Evolutionary conservation across 306 rosid genomes (phyloP), one percentile per base, ranked within the genome.

Genomic region (Notholithocarpus densiflorus): DNA sequence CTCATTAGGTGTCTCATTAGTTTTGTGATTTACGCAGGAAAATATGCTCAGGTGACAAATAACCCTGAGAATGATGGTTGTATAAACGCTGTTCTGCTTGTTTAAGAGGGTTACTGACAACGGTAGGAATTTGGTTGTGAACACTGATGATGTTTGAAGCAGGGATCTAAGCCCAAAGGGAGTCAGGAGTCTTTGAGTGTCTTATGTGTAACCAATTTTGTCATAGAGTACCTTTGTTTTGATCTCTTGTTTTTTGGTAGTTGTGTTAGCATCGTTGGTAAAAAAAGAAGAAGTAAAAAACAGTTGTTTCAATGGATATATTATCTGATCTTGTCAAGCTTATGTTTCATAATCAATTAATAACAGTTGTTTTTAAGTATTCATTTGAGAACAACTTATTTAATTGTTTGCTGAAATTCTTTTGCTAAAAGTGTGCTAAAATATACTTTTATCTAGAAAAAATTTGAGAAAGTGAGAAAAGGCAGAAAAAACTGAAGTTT

Each of bases 51-150:
- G 83, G 97, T 94, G 75, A 94, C 97, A 5, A 94, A 92, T 74
- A 90, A 94, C 79, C 97, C 97, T 4, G 97, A 94, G 85, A 94
- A 92, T 32, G 98, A 94, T 57, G 97, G 98, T 18, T 94, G 97
- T 73, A 91, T 92, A 77, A 91, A 92, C 75, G 97, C 86, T 26
- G 95, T 89, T 76, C 75, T 94, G 74, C 98, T 94, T 51, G 98
- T 94, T 61, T 94, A 85, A 87, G 32, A 24, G 26, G 77, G 43
- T 65, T 4, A 18, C 17, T 4, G 21, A 27, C 43, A 27, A 15
- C 2, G 29, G 69, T 8, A 23, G 66, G 15, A 45, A 45, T 11
- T 26, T 62, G 29, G 43, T 20, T 15, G 69, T 5, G 43, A 62
- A 62, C 40, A 27, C 20, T 4, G 0, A 14, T 45, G 69, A 26